Conservation (phyloP, 73 alveolate genomes). For the Paraurostyla sp. region DNA sequence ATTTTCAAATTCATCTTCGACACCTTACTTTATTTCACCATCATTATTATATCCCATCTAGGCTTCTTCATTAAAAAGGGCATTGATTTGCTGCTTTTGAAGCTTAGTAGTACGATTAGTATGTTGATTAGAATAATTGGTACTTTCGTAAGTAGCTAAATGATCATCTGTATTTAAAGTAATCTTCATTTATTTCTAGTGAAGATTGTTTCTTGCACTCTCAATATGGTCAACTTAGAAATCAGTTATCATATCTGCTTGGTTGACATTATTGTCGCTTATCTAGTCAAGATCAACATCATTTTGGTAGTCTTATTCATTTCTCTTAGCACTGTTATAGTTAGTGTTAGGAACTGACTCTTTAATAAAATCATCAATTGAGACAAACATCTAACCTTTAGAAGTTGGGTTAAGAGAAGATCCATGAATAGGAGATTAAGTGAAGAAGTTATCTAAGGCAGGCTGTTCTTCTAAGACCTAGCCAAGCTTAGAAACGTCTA, state of each 20-base stretch:
- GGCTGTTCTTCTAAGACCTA: not conserved
- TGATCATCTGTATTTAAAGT: conserved; percentile 2
- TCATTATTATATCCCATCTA: too few species aligned
- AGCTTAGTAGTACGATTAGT: not conserved
- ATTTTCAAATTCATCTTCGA: too few species aligned
- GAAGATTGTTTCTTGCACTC: not conserved
- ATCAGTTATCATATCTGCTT: not conserved
- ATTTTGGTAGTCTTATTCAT: too few species aligned
- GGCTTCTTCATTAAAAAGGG: too few species aligned
- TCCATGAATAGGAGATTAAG: conserved; percentile 44
- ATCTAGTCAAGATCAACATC: not conserved
- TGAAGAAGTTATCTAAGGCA: not conserved
- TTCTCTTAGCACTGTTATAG: not conserved
- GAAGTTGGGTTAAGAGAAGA: conserved; percentile 6
- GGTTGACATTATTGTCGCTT: too few species aligned
- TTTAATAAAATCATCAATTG: conserved; percentile 32
- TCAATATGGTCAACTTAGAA: not conserved
- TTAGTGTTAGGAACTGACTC: conserved; percentile 7
- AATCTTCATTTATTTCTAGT: not conserved
- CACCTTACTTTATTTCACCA: too few species aligned
- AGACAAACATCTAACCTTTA: conserved; percentile 2
- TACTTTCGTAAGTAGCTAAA: conserved; percentile 12
- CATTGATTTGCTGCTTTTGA: not conserved
- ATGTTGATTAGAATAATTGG: not conserved
- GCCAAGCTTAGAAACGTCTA: not conserved